Evolutionary conservation across 495 filamentous ascomycete genomes (phyloP).

Genomic region (Lindgomyces ingoldianus): DNA sequence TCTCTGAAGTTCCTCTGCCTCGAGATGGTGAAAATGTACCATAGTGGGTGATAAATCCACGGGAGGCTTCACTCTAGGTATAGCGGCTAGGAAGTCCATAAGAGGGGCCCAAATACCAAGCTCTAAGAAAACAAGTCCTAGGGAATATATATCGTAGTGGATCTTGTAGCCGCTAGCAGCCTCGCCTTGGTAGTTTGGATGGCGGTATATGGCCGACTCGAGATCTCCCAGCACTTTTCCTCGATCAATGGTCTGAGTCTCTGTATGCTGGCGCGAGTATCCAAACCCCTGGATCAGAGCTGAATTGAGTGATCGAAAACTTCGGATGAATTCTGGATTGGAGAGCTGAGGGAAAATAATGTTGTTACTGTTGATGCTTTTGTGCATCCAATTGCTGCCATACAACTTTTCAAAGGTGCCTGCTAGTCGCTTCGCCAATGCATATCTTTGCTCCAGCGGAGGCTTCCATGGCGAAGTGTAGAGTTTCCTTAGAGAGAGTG

Average conservation of each 20-base stretch:
- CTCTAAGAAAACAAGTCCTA: conserved; percentile 12
- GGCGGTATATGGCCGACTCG: conserved; percentile 8
- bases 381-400: conserved; percentile 11
- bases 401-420: not conserved
- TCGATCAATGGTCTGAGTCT: conserved; percentile 1
- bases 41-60: not conserved
- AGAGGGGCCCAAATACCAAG: conserved; percentile 5
- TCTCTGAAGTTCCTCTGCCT: conserved; percentile 7
- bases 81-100: not conserved
- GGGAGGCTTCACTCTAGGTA: not conserved
- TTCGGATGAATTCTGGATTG: not conserved
- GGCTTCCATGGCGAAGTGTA: not conserved
- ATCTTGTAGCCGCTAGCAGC: not conserved
- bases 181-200: conserved; percentile 14
- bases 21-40: conserved; percentile 2
- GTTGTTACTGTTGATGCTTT: conserved; percentile 18
- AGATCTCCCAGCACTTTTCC: conserved; percentile 9
- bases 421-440: conserved; percentile 4
- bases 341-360: conserved; percentile 6
- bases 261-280: conserved; percentile 1
- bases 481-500: not conserved
- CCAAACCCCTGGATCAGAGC: conserved; percentile 6
- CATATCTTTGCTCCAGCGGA: not conserved
- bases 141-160: conserved; percentile 20
- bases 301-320: not conserved